Evolutionary conservation across 257 asterid species (phyloP).

Genomic region (Solanum raphanifolium): DNA sequence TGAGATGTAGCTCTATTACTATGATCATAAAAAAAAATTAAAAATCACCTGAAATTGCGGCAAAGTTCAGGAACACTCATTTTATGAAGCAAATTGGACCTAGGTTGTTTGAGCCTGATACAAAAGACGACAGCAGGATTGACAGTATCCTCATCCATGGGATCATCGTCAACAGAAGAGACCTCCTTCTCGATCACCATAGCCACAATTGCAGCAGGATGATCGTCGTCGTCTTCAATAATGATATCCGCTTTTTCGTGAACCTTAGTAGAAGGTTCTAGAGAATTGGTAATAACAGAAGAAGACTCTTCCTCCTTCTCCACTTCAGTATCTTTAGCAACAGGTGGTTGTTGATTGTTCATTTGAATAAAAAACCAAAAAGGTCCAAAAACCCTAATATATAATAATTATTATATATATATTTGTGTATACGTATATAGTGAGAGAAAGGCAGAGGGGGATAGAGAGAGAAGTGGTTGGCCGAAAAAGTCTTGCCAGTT

Average conservation of each 20-base stretch:
- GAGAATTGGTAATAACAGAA: constrained; percentile 12
- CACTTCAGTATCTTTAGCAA: constrained; percentile 35
- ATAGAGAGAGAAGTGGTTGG: constrained; percentile 29
- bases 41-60: constrained; percentile 75
- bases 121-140: constrained; percentile 66
- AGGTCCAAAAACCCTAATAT: constrained; percentile 39
- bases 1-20: not conserved
- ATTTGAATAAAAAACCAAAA: constrained; percentile 27
- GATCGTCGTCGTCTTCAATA: constrained; percentile 9
- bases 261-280: constrained; percentile 24
- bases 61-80: constrained; percentile 99
- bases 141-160: constrained; percentile 50
- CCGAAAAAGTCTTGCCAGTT: constrained; percentile 49
- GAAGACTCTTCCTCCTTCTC: constrained; percentile 26
- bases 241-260: constrained; percentile 19
- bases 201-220: constrained; percentile 26
- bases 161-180: constrained; percentile 40
- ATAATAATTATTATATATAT: constrained; percentile 2
- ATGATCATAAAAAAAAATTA: not conserved
- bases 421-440: not conserved
- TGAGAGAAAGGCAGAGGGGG: not conserved
- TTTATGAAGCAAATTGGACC: constrained; percentile 66
- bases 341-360: constrained; percentile 35
- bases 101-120: constrained; percentile 75
- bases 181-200: constrained; percentile 25